Percentiles rank a stretch among this genome's conserved stretches.
Evolutionary conservation across 129 eudicot genomes (phyloP).

Genomic region (Helichrysum umbraculigerum): DNA sequence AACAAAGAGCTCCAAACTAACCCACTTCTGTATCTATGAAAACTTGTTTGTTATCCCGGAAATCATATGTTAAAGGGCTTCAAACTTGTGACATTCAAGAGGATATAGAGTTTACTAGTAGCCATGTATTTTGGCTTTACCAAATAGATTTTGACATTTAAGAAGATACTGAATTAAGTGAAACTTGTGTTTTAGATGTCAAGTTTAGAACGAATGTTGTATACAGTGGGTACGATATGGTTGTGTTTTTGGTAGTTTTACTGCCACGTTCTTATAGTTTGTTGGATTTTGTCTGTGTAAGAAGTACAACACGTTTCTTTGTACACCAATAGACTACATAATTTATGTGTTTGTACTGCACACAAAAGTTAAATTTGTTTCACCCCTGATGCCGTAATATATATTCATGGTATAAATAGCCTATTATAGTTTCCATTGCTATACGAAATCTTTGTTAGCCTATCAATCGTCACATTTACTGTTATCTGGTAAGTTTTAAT

Average conservation of each 20-base stretch:
- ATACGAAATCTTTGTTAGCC: not conserved
- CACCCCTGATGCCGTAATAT: not conserved
- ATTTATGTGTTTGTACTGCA: not conserved
- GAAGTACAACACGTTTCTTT: not conserved
- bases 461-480: not conserved
- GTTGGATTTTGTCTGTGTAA: not conserved
- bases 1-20: slow-evolving; percentile 36
- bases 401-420: not conserved
- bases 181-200: slow-evolving; percentile 15
- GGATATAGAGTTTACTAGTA: slow-evolving; percentile 32
- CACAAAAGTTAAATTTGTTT: not conserved
- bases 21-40: slow-evolving; percentile 28
- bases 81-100: slow-evolving; percentile 11
- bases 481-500: not conserved
- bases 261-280: not conserved
- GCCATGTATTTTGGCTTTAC: slow-evolving; percentile 19
- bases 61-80: slow-evolving; percentile 14
- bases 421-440: not conserved
- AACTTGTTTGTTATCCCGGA: slow-evolving; percentile 20
- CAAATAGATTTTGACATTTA: slow-evolving; percentile 15
- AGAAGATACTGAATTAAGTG: not conserved
- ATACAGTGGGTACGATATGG: slow-evolving; percentile 24
- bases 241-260: slow-evolving; percentile 2
- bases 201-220: slow-evolving; percentile 27
- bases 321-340: not conserved